These are phyloP conservation scores for Penicillium decumbens DNA, from an alignment of 2,329 filamentous ascomycete genomes.

Conservation along the genomic window DNA sequence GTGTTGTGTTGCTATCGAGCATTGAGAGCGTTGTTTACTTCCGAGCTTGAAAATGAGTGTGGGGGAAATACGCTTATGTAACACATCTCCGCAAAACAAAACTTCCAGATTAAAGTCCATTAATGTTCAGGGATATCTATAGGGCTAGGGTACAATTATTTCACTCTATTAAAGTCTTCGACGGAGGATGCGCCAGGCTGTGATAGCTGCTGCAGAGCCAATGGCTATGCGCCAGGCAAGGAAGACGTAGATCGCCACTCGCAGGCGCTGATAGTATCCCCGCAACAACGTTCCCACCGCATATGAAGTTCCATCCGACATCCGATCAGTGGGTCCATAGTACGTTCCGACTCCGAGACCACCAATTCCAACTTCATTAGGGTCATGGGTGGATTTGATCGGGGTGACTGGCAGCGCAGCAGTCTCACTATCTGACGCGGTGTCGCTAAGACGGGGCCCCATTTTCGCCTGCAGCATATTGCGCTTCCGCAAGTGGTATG, in stretches of 20 bases:
- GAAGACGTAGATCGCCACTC: constrained; percentile 39
- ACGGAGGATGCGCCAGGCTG: constrained; percentile 29
- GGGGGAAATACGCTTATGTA: background rate
- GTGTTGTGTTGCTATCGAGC: background rate
- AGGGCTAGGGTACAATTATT: background rate
- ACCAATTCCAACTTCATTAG: constrained; percentile 38
- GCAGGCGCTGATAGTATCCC: constrained; percentile 43
- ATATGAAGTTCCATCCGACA: constrained; percentile 28
- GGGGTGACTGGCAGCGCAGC: constrained; percentile 29
- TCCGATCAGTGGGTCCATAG: constrained; percentile 25
- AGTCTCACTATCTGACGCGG: constrained; percentile 33
- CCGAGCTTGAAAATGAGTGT: background rate
- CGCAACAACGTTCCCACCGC: constrained; percentile 41
- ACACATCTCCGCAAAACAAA: background rate
- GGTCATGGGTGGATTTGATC: constrained; percentile 20
- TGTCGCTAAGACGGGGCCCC: constrained; percentile 30
- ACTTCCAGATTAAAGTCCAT: background rate
- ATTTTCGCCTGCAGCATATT: constrained; percentile 41
- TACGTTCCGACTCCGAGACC: constrained; percentile 37
- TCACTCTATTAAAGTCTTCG: constrained; percentile 5
- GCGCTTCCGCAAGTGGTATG: constrained; percentile 52
- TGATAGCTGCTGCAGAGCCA: constrained; percentile 29
- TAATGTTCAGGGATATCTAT: background rate
- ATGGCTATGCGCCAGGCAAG: constrained; percentile 36
- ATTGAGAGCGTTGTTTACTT: constrained; percentile 11